Evolutionary conservation across 495 filamentous ascomycete species (phyloP).

Genomic region (Aspergillus ostianus): DNA sequence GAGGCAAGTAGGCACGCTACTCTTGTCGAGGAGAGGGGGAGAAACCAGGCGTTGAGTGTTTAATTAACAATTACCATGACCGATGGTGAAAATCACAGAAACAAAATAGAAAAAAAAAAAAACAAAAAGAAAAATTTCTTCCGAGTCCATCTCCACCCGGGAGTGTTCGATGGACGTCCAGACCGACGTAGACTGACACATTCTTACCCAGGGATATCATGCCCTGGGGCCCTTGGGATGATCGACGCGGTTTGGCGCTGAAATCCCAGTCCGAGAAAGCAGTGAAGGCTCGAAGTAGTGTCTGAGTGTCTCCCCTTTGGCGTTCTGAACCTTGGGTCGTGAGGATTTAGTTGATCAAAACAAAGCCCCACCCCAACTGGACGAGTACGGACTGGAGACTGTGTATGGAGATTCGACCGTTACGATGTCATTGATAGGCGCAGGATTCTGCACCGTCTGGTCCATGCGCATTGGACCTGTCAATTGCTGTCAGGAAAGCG

Average conservation of each 20-base stretch:
- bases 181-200: constrained; percentile 8
- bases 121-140: background rate
- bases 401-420: constrained; percentile 10
- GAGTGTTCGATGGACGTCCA: constrained; percentile 3
- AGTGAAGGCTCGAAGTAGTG: no score
- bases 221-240: no score
- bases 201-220: background rate
- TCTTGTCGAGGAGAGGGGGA: background rate
- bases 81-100: background rate
- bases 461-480: constrained; percentile 13
- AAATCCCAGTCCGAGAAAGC: no score
- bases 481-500: constrained; percentile 13
- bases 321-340: constrained; percentile 1
- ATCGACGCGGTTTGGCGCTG: background rate
- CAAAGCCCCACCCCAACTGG: background rate
- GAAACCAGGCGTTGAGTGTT: background rate
- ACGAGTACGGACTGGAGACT: constrained; percentile 7
- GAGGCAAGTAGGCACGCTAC: background rate
- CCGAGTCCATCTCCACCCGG: background rate
- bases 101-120: no score
- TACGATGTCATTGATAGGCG: constrained; percentile 5
- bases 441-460: constrained; percentile 14
- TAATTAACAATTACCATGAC: background rate
- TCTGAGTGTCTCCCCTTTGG: background rate
- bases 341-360: constrained; percentile 3